Evolutionary conservation across 352 stramenopile genomes (phyloP).

Genomic region (Phytophthora colocasiae): DNA sequence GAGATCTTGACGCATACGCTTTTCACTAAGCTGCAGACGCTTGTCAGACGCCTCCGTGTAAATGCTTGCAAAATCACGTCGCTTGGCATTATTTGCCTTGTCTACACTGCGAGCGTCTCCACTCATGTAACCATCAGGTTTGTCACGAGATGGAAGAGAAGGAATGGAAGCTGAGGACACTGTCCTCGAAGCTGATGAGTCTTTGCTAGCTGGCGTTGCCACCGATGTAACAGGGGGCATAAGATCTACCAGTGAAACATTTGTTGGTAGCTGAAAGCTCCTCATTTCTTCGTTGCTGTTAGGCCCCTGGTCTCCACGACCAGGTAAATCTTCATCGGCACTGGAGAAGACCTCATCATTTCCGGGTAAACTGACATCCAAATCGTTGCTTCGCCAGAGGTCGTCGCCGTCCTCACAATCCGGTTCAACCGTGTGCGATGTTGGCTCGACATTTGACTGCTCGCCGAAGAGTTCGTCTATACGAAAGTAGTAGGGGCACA

Average conservation of each 20-base stretch:
- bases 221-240: too few species aligned
- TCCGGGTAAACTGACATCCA: too few species aligned
- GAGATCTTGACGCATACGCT: neutral
- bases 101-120: neutral
- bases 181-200: too few species aligned
- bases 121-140: neutral
- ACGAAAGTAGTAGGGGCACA: neutral
- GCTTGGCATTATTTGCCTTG: conserved; percentile 6
- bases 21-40: neutral
- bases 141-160: neutral
- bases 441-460: neutral
- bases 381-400: neutral
- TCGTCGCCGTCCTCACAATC: neutral
- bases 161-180: too few species aligned
- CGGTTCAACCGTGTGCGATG: neutral
- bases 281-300: too few species aligned
- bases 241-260: too few species aligned
- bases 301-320: too few species aligned
- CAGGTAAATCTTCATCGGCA: too few species aligned
- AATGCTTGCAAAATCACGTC: conserved; percentile 8
- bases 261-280: too few species aligned
- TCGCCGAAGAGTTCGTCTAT: conserved; percentile 1
- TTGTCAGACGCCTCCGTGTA: conserved; percentile 14
- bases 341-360: too few species aligned
- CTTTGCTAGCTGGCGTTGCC: too few species aligned